phyloP scores from a whole-genome alignment of 768 basidiomycete species.

The Amanita subjunquillea region DNA sequence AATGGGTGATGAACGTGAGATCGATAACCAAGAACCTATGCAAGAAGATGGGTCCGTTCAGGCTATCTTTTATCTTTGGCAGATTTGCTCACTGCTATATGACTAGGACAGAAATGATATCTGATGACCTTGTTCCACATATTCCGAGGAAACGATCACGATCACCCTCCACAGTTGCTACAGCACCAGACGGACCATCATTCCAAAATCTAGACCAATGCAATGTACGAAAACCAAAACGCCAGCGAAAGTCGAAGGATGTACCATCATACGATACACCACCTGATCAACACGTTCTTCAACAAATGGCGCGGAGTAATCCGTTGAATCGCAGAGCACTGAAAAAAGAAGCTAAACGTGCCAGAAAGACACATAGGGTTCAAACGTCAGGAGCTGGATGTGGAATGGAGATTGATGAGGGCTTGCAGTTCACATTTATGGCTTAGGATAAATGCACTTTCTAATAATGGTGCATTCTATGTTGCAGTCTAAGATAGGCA shows the following conservation, averaged over 20 bases:
- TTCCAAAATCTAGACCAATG: neutral
- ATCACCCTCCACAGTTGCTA: constrained; percentile 19
- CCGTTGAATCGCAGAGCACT: constrained; percentile 49
- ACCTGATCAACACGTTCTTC: constrained; percentile 33
- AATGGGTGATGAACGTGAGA: constrained; percentile 33
- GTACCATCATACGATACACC: constrained; percentile 42
- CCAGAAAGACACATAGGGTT: constrained; percentile 39
- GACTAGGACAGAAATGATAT: constrained; percentile 22
- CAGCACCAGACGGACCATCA: neutral
- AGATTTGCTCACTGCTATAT: neutral
- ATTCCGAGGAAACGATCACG: constrained; percentile 28
- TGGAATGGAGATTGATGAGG: constrained; percentile 41
- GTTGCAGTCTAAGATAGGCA: too few relatives aligned
- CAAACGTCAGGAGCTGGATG: constrained; percentile 11
- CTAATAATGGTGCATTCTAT: neutral
- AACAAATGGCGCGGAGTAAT: constrained; percentile 41
- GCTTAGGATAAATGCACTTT: constrained; percentile 12
- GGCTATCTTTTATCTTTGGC: constrained; percentile 9
- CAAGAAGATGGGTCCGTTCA: constrained; percentile 26
- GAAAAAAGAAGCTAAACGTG: constrained; percentile 57
- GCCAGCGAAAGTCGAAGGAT: constrained; percentile 47
- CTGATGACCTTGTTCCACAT: constrained; percentile 21
- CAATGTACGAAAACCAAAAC: constrained; percentile 40
- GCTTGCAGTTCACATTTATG: constrained; percentile 38
- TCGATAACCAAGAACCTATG: constrained; percentile 24